Evolutionary conservation across 148 eudicot genomes (phyloP).

Genomic region (Chenopodium berlandieri): DNA sequence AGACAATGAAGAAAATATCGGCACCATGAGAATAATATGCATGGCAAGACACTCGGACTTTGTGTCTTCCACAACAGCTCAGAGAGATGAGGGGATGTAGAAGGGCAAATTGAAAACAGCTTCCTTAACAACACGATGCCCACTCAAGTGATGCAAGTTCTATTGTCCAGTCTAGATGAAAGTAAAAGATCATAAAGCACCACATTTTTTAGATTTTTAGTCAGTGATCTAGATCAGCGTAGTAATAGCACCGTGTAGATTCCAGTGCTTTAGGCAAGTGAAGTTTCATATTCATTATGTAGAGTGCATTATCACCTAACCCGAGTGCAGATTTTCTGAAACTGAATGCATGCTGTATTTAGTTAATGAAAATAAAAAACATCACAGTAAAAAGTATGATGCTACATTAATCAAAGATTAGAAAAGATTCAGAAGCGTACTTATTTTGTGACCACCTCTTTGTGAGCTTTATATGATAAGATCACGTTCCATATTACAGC

Average conservation of each 20-base stretch:
- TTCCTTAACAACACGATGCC: not conserved
- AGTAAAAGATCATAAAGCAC: not conserved
- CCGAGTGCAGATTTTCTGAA: not conserved
- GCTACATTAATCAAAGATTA: not conserved
- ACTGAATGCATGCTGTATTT: not conserved
- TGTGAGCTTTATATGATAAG: slow-evolving; percentile 91
- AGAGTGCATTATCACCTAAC: not conserved
- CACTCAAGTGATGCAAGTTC: not conserved
- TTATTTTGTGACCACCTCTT: slow-evolving; percentile 58
- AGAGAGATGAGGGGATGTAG: not conserved
- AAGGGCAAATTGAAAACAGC: not conserved
- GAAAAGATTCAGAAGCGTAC: slow-evolving; percentile 26
- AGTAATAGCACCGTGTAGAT: not conserved
- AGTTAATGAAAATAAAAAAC: not conserved
- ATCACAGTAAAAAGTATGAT: not conserved
- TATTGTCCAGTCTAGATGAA: not conserved
- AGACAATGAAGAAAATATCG: not conserved
- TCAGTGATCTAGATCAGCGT: not conserved
- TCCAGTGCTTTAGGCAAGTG: not conserved
- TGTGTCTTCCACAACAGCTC: not conserved
- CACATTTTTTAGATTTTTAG: not conserved
- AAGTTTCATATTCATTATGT: not conserved
- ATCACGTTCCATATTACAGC: slow-evolving; percentile 84
- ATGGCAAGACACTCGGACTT: not conserved
- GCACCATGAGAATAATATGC: not conserved